Base-by-base conservation (phyloP, 2,329 filamentous ascomycete genomes). In the Talaromyces marneffei region DNA sequence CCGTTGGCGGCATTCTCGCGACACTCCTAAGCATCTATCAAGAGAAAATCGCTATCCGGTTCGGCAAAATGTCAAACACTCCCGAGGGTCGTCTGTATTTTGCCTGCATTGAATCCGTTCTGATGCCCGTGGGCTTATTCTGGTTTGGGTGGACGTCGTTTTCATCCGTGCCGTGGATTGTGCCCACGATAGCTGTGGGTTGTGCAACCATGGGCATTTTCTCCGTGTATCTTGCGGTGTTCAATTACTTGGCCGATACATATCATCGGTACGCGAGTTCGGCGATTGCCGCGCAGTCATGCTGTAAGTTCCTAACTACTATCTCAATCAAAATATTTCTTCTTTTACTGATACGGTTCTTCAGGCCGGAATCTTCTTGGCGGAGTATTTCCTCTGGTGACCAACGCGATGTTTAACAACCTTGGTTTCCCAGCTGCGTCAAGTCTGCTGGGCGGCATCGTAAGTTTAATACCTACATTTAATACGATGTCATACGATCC, bases 211-310 rank as follows among this genome's bases (percentile, higher is more conserved):
- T 93, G 80, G 88, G 92, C 29, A 95, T 97, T 65, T 93, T 91
- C 73, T 87, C 85, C 42, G 86, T 97, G 37, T 95, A 95, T 70
- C 82, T 97, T 1, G 88, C 92, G 2, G 90, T 91, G 0, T 96
- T 97, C 78, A 97, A 97, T 72, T 97, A 96, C 68, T 82, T 97
- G 1, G 91, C 92, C 20, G 92, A 97, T 71, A 88, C 87, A 1
- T 97, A 96, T 73, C 88, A 92, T 70, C 81, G 84, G 2, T 96
- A 93, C 68, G 91, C 92, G 0, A 91, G 87, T 40, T 94, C 90
- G 0, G 92, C 92, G 0, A 78, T 96, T 5, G 92, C 92, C 0
- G 91, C 92, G 0, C 91, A 96, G 77, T 89, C 85, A 16, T 95
- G 90, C 72, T 93, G 90, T 76, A 69, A 44, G 73, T 14, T 42